Conservation (phyloP, 768 basidiomycete genomes). For the Tulasnella sp. region DNA sequence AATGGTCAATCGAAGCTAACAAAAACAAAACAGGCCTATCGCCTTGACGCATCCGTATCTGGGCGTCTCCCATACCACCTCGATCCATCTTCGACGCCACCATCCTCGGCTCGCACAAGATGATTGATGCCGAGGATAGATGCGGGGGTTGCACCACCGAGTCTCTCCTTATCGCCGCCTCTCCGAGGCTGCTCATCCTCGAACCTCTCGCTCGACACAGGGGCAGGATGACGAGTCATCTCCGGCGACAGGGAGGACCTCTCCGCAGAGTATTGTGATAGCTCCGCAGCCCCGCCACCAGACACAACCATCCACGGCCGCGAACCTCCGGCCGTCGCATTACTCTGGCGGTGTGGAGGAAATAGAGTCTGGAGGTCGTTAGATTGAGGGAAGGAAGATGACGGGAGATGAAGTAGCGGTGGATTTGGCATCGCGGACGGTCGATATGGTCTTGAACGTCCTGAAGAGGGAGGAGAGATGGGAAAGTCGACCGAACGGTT, state of each 20-base stretch:
- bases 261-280: conserved; percentile 3
- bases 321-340: no score
- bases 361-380: no score
- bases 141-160: neutral
- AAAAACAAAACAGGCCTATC: no score
- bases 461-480: neutral
- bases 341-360: no score
- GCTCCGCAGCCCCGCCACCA: neutral
- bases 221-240: no score
- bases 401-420: neutral
- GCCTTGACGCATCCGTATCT: no score
- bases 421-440: neutral
- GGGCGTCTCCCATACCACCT: no score
- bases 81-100: no score
- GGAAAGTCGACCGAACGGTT: conserved; percentile 5
- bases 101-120: no score
- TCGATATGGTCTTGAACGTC: neutral
- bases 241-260: neutral
- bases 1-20: no score
- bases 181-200: neutral
- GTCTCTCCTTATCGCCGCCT: no score
- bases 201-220: neutral
- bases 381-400: no score
- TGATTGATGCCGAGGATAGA: conserved; percentile 6
- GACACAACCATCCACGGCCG: neutral